Conservation (phyloP, 257 asterid species). For the Eucommia ulmoides region DNA sequence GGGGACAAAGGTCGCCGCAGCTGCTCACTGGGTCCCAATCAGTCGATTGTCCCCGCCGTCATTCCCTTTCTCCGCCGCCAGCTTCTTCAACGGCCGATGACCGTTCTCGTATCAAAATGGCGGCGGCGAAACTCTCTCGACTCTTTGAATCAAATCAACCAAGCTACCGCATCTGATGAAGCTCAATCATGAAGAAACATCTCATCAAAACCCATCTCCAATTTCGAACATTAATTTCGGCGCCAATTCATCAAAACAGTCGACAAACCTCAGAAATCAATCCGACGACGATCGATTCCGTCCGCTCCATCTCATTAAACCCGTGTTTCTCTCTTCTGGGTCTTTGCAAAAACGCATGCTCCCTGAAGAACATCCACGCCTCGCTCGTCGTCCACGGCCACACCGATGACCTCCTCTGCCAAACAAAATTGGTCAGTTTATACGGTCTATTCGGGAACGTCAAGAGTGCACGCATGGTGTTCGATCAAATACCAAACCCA, state of each 20-base stretch:
- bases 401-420: slow-evolving; percentile 14
- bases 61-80: too few relatives aligned
- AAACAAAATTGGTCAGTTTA: slow-evolving; percentile 23
- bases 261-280: slow-evolving; percentile 11
- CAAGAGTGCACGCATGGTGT: slow-evolving; percentile 33
- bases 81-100: too few relatives aligned
- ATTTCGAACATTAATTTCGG: slow-evolving; percentile 13
- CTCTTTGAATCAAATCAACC: too few relatives aligned
- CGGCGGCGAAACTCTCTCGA: too few relatives aligned
- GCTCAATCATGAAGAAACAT: too few relatives aligned
- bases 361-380: slow-evolving; percentile 36
- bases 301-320: slow-evolving; percentile 27
- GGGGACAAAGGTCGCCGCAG: too few relatives aligned
- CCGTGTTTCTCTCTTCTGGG: slow-evolving; percentile 30
- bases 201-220: slow-evolving; percentile 11
- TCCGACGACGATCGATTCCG: slow-evolving; percentile 8
- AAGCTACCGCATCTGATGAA: too few relatives aligned
- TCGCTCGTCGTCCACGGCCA: slow-evolving; percentile 35
- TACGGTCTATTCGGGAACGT: slow-evolving; percentile 37
- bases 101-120: too few relatives aligned
- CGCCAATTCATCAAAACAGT: slow-evolving; percentile 4
- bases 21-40: too few relatives aligned
- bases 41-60: too few relatives aligned
- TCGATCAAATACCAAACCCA: slow-evolving; percentile 47
- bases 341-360: slow-evolving; percentile 30